Conservation (phyloP, 2,329 filamentous ascomycete species). For the Neonectria magnoliae region DNA sequence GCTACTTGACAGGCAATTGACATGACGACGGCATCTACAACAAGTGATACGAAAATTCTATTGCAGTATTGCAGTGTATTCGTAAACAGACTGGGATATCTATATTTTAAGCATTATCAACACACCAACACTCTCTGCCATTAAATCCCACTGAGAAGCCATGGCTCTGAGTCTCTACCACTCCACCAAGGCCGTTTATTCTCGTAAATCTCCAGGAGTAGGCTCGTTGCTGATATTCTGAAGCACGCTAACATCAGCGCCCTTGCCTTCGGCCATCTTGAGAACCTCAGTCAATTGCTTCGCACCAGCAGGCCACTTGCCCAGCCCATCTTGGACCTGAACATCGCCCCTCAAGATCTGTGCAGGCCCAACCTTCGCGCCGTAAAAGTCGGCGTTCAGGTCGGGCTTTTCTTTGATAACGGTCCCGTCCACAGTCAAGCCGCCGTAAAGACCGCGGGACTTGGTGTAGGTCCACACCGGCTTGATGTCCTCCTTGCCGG, state of each 20-base stretch:
- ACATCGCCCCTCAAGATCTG: constrained; percentile 23
- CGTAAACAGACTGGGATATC: no score
- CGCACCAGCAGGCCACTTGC: constrained; percentile 13
- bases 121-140: no score
- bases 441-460: constrained; percentile 73
- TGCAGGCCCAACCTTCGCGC: constrained; percentile 42
- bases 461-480: constrained; percentile 62
- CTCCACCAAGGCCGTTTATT: background rate
- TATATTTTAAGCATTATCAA: no score
- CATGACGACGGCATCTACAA: no score
- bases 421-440: constrained; percentile 77
- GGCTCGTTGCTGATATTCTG: background rate
- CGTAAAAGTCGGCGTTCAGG: constrained; percentile 78
- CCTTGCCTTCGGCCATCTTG: constrained; percentile 13
- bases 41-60: no score
- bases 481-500: constrained; percentile 70
- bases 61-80: no score
- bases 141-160: no score
- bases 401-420: constrained; percentile 77
- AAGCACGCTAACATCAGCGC: background rate
- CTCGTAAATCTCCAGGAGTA: constrained; percentile 1
- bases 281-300: constrained; percentile 14
- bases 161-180: no score
- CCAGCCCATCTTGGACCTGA: background rate
- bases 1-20: no score